These are phyloP conservation scores for Cercospora berteroae DNA, from an alignment of 2,329 filamentous ascomycete genomes.

Conservation along the genomic window DNA sequence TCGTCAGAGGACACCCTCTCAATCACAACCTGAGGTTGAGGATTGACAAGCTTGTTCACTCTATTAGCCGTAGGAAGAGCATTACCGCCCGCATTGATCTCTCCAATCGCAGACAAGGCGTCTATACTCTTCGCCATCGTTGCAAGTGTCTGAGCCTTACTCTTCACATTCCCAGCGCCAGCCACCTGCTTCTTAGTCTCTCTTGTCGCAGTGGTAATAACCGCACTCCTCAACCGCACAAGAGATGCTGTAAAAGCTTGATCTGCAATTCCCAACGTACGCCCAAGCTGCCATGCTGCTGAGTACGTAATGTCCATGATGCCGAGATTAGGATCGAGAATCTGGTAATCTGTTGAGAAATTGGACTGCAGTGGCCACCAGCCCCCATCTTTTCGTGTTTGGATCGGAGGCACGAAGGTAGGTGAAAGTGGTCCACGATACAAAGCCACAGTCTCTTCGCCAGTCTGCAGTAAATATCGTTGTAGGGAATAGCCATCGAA, in stretches of 20 bases:
- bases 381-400: not conserved
- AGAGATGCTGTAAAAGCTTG: not conserved
- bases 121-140: not conserved
- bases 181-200: not conserved
- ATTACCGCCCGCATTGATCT: not conserved
- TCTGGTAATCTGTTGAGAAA: not conserved
- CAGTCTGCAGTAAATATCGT: not conserved
- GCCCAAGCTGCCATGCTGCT: not conserved
- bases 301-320: not conserved
- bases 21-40: not conserved
- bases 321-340: not conserved
- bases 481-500: conserved; percentile 5
- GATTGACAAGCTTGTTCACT: not conserved
- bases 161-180: not conserved
- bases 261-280: not conserved
- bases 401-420: not conserved
- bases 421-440: not conserved
- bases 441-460: not conserved
- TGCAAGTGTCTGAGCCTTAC: not conserved
- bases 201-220: not conserved
- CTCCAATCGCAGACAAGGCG: not conserved
- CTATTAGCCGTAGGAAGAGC: not conserved
- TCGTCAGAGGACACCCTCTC: not conserved
- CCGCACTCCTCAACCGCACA: not conserved
- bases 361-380: not conserved